Percentiles rank a stretch among this genome's conserved stretches.
Evolutionary conservation across 2,329 filamentous ascomycete genomes (phyloP).

Genomic region (Drechslerella coelobrocha): DNA sequence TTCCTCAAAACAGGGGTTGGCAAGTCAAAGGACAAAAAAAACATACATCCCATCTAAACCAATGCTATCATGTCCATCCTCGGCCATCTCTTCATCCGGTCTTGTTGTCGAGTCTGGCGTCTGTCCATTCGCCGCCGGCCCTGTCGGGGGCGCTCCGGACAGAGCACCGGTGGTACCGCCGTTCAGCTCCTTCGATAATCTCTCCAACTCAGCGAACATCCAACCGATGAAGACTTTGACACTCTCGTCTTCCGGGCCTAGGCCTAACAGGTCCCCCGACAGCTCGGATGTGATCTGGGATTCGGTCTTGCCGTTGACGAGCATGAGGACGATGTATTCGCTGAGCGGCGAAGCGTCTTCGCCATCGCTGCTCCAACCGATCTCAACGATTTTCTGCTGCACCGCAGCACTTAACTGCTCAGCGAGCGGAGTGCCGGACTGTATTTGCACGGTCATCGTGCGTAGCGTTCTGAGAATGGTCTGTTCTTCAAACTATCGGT

Average conservation of each 20-base stretch:
- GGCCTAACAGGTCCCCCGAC: slow-evolving; percentile 81
- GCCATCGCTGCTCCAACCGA: slow-evolving; percentile 85
- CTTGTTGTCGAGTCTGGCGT: slow-evolving; percentile 57
- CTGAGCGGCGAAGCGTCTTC: slow-evolving; percentile 82
- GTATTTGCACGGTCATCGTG: slow-evolving; percentile 78
- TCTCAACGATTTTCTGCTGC: slow-evolving; percentile 88
- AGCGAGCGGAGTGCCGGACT: slow-evolving; percentile 80
- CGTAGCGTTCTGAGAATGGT: too few relatives aligned
- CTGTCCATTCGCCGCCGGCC: slow-evolving; percentile 21
- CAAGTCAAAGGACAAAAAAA: not conserved
- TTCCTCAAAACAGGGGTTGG: slow-evolving; percentile 15
- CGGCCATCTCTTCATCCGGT: slow-evolving; percentile 77
- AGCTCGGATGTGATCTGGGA: slow-evolving; percentile 88
- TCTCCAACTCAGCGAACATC: slow-evolving; percentile 87
- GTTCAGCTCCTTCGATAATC: slow-evolving; percentile 69
- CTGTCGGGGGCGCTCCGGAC: slow-evolving; percentile 54
- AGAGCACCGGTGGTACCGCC: slow-evolving; percentile 57
- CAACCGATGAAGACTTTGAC: slow-evolving; percentile 85
- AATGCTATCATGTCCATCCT: slow-evolving; percentile 59
- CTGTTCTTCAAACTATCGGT: too few relatives aligned
- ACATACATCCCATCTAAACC: slow-evolving; percentile 68
- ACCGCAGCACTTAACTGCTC: slow-evolving; percentile 81
- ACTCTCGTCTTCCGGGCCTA: slow-evolving; percentile 81
- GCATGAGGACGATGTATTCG: slow-evolving; percentile 97
- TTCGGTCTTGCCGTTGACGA: slow-evolving; percentile 92